Evolutionary conservation across 2,329 filamentous ascomycete genomes (phyloP).

Genomic region (Arachnopeziza araneosa): DNA sequence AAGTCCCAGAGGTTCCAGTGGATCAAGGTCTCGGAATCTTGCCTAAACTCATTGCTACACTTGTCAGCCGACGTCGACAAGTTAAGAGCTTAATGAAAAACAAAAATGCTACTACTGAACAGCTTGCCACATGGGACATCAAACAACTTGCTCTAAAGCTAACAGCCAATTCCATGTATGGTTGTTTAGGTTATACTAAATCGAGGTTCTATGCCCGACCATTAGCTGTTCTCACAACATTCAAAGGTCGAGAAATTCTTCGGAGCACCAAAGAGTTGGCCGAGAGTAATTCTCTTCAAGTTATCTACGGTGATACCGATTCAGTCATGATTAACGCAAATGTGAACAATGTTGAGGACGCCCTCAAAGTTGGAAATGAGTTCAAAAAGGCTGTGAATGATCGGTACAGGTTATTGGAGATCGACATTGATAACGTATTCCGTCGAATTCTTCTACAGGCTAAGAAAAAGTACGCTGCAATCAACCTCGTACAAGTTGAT

Average conservation of each 20-base stretch:
- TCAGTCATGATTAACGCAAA: constrained; percentile 99
- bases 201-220: constrained; percentile 96
- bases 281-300: constrained; percentile 82
- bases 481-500: constrained; percentile 85
- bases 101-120: constrained; percentile 75
- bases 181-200: constrained; percentile 92
- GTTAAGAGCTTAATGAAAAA: constrained; percentile 98
- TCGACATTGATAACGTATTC: constrained; percentile 98
- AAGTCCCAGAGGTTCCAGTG: constrained; percentile 78
- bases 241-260: constrained; percentile 95
- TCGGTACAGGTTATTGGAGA: constrained; percentile 85
- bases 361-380: constrained; percentile 83
- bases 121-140: constrained; percentile 94
- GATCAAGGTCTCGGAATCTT: constrained; percentile 79
- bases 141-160: constrained; percentile 96
- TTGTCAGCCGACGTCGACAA: constrained; percentile 82
- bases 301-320: constrained; percentile 98
- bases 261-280: constrained; percentile 93
- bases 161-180: constrained; percentile 99
- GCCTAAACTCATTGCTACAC: constrained; percentile 82
- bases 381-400: constrained; percentile 96
- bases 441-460: constrained; percentile 87
- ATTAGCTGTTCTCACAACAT: constrained; percentile 91
- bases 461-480: constrained; percentile 98
- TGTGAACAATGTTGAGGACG: constrained; percentile 85